A percentile compares a stretch with the other conserved stretches of the same genome.
phyloP scores from a whole-genome alignment of 164 flowering plant genomes.

The Protea cynaroides region DNA sequence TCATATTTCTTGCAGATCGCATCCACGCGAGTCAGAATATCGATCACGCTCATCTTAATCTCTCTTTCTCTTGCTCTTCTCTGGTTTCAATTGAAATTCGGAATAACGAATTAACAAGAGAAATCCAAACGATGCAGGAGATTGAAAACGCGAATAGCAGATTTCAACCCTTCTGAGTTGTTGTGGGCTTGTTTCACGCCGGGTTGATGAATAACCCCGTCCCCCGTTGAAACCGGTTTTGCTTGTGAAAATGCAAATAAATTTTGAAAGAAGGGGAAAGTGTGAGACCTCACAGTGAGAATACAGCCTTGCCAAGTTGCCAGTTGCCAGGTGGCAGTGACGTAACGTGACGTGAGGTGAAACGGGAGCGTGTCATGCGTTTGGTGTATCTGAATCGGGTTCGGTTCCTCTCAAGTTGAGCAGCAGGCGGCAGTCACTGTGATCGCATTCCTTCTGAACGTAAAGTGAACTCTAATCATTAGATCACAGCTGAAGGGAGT shows the following conservation, averaged over 20 bases:
- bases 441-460: no score
- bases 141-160: conserved; percentile 51
- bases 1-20: conserved; percentile 86
- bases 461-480: no score
- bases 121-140: background rate
- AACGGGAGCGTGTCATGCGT: no score
- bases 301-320: no score
- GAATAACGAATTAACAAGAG: background rate
- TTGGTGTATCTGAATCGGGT: no score
- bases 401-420: no score
- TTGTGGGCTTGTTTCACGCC: background rate
- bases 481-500: no score
- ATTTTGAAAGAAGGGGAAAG: no score
- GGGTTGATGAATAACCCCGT: background rate
- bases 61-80: background rate
- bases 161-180: background rate
- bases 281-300: no score
- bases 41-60: conserved; percentile 67
- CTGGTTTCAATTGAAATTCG: background rate
- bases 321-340: no score
- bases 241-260: background rate
- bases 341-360: no score
- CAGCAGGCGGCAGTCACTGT: no score
- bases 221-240: background rate
- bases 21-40: conserved; percentile 71